Evolutionary conservation across 345 rosid genomes (phyloP).

Genomic region (Populus deltoides): DNA sequence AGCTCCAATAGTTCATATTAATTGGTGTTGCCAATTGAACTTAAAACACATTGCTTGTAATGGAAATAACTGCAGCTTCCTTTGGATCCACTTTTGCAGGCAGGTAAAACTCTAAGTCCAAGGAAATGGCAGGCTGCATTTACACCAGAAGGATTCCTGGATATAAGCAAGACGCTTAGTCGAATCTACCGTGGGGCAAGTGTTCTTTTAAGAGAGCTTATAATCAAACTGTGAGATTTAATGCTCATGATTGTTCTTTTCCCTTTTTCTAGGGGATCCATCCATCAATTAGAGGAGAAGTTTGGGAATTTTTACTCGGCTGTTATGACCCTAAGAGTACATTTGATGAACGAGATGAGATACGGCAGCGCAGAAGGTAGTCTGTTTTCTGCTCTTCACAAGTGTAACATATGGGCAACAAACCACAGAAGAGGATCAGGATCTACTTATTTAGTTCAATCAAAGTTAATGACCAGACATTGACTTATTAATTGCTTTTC

Average conservation of each 20-base stretch:
- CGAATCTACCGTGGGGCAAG: conserved; percentile 90
- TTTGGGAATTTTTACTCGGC: conserved; percentile 94
- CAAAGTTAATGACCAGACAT: background rate
- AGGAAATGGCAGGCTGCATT: conserved; percentile 97
- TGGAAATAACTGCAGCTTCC: conserved; percentile 5
- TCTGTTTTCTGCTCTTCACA: conserved; percentile 1
- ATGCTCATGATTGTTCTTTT: background rate
- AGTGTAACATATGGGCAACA: background rate
- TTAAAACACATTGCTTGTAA: background rate
- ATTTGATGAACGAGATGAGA: conserved; percentile 79
- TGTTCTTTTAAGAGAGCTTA: background rate
- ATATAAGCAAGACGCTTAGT: conserved; percentile 70
- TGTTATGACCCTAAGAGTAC: conserved; percentile 93
- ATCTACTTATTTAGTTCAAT: background rate
- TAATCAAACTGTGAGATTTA: conserved; percentile 4
- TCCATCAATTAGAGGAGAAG: conserved; percentile 99
- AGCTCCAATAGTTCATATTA: background rate
- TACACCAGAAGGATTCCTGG: conserved; percentile 68
- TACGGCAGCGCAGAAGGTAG: conserved; percentile 76
- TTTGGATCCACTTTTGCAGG: conserved; percentile 45
- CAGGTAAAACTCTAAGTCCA: conserved; percentile 93
- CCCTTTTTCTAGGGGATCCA: conserved; percentile 64
- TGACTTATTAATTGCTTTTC: background rate
- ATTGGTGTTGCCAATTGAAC: background rate
- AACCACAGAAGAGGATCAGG: background rate